phyloP scores from a whole-genome alignment of 2,329 filamentous ascomycete species.

The Akanthomyces muscarius region DNA sequence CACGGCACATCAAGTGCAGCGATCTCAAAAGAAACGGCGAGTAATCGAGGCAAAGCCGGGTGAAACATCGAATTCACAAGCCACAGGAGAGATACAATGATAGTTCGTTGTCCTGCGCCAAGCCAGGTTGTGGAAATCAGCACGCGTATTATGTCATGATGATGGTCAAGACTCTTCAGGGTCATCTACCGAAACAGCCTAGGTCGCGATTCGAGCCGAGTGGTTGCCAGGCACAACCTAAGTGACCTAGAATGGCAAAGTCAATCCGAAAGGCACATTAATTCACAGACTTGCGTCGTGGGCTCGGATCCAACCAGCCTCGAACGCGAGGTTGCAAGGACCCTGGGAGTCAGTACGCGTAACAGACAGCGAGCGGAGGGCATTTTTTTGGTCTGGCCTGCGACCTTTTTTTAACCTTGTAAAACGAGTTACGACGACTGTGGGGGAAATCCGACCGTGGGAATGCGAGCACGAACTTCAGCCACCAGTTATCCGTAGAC shows the following conservation, averaged over 20 bases:
- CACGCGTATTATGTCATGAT: constrained; percentile 12
- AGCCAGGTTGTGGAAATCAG: not conserved
- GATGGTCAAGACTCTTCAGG: not conserved
- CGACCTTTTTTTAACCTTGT: not conserved
- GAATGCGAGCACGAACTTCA: not conserved
- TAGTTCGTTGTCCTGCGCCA: not conserved
- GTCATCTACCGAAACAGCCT: not conserved
- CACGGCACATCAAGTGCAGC: no score
- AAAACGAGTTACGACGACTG: constrained; percentile 1
- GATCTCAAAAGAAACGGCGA: no score
- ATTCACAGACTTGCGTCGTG: not conserved
- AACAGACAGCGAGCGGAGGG: not conserved
- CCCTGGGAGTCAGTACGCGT: not conserved
- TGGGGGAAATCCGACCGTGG: not conserved
- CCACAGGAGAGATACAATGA: not conserved
- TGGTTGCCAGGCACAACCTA: not conserved
- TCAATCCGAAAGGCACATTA: no score
- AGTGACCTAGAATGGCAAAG: not conserved
- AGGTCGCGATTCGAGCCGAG: constrained; percentile 4
- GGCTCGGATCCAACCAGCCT: not conserved
- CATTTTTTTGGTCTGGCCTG: not conserved
- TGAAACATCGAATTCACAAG: not conserved
- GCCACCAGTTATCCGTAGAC: not conserved
- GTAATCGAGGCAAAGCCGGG: no score
- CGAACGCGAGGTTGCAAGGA: constrained; percentile 2